A percentile compares a stretch with the other conserved stretches of the same genome.
Conservation (phyloP, 768 basidiomycete genomes). For the Mycena indigotica region DNA sequence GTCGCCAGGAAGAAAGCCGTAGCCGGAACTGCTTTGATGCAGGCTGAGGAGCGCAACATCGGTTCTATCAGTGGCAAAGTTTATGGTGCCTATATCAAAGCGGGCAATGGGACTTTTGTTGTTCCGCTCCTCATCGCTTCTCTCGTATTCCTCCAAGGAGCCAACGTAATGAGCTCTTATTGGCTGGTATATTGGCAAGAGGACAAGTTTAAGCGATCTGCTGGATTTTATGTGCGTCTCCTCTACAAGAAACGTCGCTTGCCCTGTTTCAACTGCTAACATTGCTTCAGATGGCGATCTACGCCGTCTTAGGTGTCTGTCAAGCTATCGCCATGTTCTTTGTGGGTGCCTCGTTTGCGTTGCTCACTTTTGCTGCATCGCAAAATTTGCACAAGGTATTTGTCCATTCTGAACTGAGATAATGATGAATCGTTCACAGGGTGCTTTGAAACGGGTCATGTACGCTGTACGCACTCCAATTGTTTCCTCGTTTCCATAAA, state of each 20-base stretch:
- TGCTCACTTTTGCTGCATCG: slow-evolving; percentile 80
- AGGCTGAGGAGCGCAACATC: slow-evolving; percentile 78
- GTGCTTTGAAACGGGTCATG: slow-evolving; percentile 69
- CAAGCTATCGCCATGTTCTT: slow-evolving; percentile 72
- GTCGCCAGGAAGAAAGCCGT: slow-evolving; percentile 39
- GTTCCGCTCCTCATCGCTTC: slow-evolving; percentile 67
- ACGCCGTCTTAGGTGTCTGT: slow-evolving; percentile 69
- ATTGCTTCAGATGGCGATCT: slow-evolving; percentile 91
- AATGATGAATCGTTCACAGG: slow-evolving; percentile 33
- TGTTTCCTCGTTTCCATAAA: too few relatives aligned
- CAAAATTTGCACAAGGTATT: slow-evolving; percentile 59
- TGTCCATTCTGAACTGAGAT: background rate
- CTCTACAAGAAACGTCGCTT: too few relatives aligned
- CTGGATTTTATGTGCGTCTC: slow-evolving; percentile 70
- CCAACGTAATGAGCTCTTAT: slow-evolving; percentile 71
- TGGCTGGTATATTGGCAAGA: slow-evolving; percentile 91
- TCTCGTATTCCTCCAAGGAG: slow-evolving; percentile 66
- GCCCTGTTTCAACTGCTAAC: slow-evolving; percentile 1
- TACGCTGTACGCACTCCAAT: slow-evolving; percentile 44
- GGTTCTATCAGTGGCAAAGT: slow-evolving; percentile 63
- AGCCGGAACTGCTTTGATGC: slow-evolving; percentile 67
- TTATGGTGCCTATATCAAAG: slow-evolving; percentile 65
- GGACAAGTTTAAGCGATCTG: slow-evolving; percentile 57
- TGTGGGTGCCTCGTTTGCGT: slow-evolving; percentile 64
- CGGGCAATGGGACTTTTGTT: slow-evolving; percentile 66